Evolutionary conservation across 768 basidiomycete genomes (phyloP).

Genomic region (Amanita rubescens): DNA sequence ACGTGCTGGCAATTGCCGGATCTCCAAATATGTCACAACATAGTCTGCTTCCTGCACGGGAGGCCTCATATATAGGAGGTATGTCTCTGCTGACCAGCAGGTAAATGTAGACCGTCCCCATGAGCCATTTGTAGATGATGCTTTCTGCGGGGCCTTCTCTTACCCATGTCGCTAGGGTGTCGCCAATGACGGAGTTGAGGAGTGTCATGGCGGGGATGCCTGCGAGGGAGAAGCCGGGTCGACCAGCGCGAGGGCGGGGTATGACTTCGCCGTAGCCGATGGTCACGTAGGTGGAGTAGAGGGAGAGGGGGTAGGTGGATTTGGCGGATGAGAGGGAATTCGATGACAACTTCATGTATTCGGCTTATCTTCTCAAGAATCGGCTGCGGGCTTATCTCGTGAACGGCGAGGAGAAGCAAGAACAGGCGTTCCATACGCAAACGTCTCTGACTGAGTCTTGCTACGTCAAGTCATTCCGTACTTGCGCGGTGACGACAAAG

Average conservation of each 20-base stretch:
- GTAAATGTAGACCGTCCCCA: slow-evolving; percentile 14
- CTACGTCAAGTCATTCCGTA: slow-evolving; percentile 58
- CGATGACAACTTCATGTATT: slow-evolving; percentile 77
- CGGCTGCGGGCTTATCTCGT: slow-evolving; percentile 47
- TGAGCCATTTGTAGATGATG: slow-evolving; percentile 2
- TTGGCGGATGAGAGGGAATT: slow-evolving; percentile 63
- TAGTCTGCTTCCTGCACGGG: too few relatives aligned
- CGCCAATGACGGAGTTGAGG: slow-evolving; percentile 40
- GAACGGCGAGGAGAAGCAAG: slow-evolving; percentile 31
- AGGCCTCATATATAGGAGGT: too few relatives aligned
- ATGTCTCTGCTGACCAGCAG: too few relatives aligned
- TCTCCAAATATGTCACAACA: too few relatives aligned
- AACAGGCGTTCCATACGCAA: slow-evolving; percentile 58
- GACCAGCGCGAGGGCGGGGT: slow-evolving; percentile 26
- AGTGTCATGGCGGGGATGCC: slow-evolving; percentile 35
- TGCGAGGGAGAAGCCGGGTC: slow-evolving; percentile 33
- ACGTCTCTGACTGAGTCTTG: slow-evolving; percentile 63
- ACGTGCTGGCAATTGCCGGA: too few relatives aligned
- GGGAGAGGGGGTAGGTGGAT: slow-evolving; percentile 35
- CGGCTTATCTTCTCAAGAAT: slow-evolving; percentile 47
- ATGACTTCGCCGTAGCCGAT: slow-evolving; percentile 36
- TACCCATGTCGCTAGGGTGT: slow-evolving; percentile 36
- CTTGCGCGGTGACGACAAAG: slow-evolving; percentile 50
- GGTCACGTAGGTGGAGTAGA: slow-evolving; percentile 35
- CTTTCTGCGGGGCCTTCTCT: slow-evolving; percentile 25